Evolutionary conservation across 179 eudicot genomes (phyloP).

Genomic region (Actinidia chinensis): DNA sequence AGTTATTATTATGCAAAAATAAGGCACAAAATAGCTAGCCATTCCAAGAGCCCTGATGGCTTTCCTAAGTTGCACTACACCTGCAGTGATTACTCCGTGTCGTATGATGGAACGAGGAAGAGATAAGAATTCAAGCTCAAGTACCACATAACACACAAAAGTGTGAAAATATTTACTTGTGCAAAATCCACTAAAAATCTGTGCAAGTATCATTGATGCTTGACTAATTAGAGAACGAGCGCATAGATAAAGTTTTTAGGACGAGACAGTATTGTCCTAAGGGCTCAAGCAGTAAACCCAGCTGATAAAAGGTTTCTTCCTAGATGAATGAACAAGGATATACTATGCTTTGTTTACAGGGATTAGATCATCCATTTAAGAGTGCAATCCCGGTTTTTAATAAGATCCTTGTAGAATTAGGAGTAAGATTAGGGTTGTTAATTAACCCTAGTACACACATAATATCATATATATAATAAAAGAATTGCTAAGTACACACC

Average conservation of each 20-base stretch:
- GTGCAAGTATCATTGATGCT: neutral
- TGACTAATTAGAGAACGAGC: slow-evolving; percentile 6
- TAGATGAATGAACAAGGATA: neutral
- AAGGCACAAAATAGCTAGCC: slow-evolving; percentile 50
- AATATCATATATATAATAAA: too few species aligned
- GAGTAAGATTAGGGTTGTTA: too few species aligned
- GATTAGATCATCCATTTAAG: neutral
- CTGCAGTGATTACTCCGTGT: slow-evolving; percentile 97
- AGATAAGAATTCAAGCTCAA: slow-evolving; percentile 12
- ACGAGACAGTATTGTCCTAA: neutral
- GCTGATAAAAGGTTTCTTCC: neutral
- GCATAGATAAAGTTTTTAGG: neutral
- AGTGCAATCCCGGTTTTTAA: neutral
- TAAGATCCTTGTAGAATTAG: too few species aligned
- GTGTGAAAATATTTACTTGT: neutral
- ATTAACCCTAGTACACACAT: too few species aligned
- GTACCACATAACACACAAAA: too few species aligned
- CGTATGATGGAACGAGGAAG: slow-evolving; percentile 9
- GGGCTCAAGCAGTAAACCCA: neutral
- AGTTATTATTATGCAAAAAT: too few species aligned
- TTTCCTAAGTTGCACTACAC: slow-evolving; percentile 79
- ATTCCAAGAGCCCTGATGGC: slow-evolving; percentile 97
- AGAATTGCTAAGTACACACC: too few species aligned
- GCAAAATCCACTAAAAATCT: neutral
- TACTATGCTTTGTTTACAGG: neutral